Base-by-base conservation (phyloP, 2,329 filamentous ascomycete genomes). In the Hypoxylon sp. region DNA sequence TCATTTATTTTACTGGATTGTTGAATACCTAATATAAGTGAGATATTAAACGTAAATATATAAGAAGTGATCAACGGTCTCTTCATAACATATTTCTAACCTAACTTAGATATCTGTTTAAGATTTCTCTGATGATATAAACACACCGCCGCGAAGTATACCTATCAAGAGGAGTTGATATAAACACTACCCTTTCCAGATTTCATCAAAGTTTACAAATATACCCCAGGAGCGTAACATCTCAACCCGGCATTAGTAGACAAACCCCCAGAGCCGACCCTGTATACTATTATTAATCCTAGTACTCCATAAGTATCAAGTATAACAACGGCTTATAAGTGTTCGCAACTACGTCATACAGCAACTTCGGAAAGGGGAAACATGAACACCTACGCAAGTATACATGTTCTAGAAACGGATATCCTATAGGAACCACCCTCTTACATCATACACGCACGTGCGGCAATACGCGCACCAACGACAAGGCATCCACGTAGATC, bases 391-490 rank as follows among this genome's bases (percentile, higher is more conserved):
- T 50, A n/a, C 38, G 45, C 34, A 38, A 51, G 28, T 50, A 19
- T 46, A 45, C 38, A 21, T 5, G 17, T 5, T 49, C 52, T 34
- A 41, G 46, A 41, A 36, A 28, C 52, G 36, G 60, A 60, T 60
- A 60, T 49, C 65, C 65, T 67, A 67, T 51, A 32, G 36, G 32
- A 56, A 36, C 36, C 23, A 17, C 43, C 21, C 50, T 67, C 56
- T 67, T 67, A 56, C 65, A 67, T 67, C 65, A 67, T 60, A 32
- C 17, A 9, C 50, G 52, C 52, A 66, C 63, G 63, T 61, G 59
- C 59, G 53, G 60, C 59, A 41, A 66, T 11, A 52, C 50, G 19
- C 21, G 38, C 57, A 43, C 17, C n/a, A 63, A 59, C 49, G 38
- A 36, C 25, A 19, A 36, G 34, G 25, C 49, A 52, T 67, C 65